phyloP scores from a whole-genome alignment of 441 rosid species.

The Populus hybrid region DNA sequence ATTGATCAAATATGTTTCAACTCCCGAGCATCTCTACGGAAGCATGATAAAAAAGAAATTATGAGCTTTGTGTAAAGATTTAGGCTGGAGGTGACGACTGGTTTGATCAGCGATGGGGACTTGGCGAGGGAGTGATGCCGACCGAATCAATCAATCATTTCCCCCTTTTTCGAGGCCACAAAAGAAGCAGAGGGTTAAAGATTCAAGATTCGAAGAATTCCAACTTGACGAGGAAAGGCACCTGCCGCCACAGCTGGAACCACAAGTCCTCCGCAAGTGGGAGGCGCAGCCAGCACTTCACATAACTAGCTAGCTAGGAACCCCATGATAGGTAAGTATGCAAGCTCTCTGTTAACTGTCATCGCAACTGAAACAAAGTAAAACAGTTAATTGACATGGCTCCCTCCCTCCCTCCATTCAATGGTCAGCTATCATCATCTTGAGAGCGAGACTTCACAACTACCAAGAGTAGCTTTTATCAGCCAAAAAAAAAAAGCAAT shows the following conservation, averaged over 20 bases:
- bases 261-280: slow-evolving; percentile 1
- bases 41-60: too few relatives aligned
- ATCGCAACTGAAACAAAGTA: neutral
- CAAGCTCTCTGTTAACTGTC: neutral
- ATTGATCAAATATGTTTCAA: too few relatives aligned
- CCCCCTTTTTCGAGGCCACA: neutral
- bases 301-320: neutral
- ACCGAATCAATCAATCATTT: slow-evolving; percentile 12
- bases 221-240: slow-evolving; percentile 14
- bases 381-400: neutral
- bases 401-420: neutral
- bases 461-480: too few relatives aligned
- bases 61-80: too few relatives aligned
- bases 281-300: neutral
- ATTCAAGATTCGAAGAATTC: slow-evolving; percentile 3
- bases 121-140: neutral
- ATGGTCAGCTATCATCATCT: neutral
- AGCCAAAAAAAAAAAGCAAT: too few relatives aligned
- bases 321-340: neutral
- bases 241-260: slow-evolving; percentile 8
- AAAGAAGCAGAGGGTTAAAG: neutral
- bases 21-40: too few relatives aligned
- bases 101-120: neutral
- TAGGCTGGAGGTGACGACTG: neutral
- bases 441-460: neutral